These are phyloP conservation scores for Alternaria gaisen DNA, from an alignment of 2,329 filamentous ascomycete genomes.

Conservation along the genomic window DNA sequence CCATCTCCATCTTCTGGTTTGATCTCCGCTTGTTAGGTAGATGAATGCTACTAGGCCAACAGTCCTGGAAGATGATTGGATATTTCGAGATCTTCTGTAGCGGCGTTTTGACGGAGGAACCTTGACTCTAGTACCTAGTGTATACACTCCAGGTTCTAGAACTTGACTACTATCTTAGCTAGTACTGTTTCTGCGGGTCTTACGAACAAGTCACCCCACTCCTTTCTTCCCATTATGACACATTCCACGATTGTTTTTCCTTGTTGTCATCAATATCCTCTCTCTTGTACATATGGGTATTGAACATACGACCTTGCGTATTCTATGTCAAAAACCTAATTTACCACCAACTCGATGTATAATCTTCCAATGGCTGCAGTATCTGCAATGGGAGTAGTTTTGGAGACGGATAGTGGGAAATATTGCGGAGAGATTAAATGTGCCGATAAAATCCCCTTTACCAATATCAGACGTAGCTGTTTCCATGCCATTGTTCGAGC, in stretches of 20 bases:
- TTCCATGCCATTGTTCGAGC: too few relatives aligned
- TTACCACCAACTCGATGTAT: too few relatives aligned
- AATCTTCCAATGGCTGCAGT: too few relatives aligned
- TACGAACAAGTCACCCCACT: not conserved
- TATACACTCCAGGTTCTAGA: not conserved
- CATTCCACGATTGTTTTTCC: not conserved
- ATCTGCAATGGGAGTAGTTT: too few relatives aligned
- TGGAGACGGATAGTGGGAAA: too few relatives aligned
- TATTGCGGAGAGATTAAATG: too few relatives aligned
- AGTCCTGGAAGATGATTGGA: not conserved
- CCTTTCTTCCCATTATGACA: not conserved
- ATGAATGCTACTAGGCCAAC: not conserved
- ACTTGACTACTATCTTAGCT: not conserved
- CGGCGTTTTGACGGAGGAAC: not conserved
- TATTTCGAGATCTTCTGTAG: not conserved
- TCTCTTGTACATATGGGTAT: too few relatives aligned
- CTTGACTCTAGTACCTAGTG: not conserved
- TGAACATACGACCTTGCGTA: not conserved
- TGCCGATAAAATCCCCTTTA: too few relatives aligned
- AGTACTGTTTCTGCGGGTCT: not conserved
- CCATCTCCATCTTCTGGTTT: not conserved
- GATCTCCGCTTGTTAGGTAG: not conserved
- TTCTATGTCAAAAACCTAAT: not conserved
- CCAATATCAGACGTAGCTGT: too few relatives aligned
- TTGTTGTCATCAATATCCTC: not conserved